Conservation (phyloP, 768 basidiomycete species). For the Tricholoma sp. region DNA sequence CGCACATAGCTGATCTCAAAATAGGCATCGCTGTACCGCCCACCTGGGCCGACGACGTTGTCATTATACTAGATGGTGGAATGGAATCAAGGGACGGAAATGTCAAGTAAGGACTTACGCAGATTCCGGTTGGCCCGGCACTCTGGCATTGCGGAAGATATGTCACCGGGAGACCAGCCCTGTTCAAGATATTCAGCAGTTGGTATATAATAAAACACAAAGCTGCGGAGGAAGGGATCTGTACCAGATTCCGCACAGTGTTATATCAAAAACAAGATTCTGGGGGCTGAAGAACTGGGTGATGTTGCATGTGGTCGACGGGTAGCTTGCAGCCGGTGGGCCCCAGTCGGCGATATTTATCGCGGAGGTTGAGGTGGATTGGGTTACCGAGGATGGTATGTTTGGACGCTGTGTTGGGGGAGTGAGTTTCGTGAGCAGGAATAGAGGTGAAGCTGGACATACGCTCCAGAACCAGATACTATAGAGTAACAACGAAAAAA, state of each 20-base stretch:
- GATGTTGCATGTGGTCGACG: slow-evolving; percentile 35
- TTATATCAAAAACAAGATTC: slow-evolving; percentile 47
- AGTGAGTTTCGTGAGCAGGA: slow-evolving; percentile 16
- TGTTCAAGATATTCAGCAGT: slow-evolving; percentile 10
- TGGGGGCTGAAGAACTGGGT: slow-evolving; percentile 38
- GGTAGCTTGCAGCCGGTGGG: slow-evolving; percentile 35
- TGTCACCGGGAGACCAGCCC: slow-evolving; percentile 39
- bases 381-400: slow-evolving; percentile 30
- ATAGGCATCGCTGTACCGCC: slow-evolving; percentile 41
- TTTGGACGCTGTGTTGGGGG: slow-evolving; percentile 26
- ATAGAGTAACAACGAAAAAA: neutral
- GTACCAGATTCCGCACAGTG: slow-evolving; percentile 45
- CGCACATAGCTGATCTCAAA: slow-evolving; percentile 67
- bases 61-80: slow-evolving; percentile 37
- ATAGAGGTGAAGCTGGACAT: slow-evolving; percentile 12
- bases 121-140: slow-evolving; percentile 30
- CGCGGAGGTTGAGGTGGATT: slow-evolving; percentile 24
- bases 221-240: slow-evolving; percentile 2
- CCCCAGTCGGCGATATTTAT: slow-evolving; percentile 40
- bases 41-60: slow-evolving; percentile 42
- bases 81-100: neutral
- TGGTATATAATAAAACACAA: neutral
- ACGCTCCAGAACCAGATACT: slow-evolving; percentile 48
- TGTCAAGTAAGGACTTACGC: slow-evolving; percentile 21
- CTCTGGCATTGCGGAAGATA: slow-evolving; percentile 34